A percentile compares a stretch with the other conserved stretches of the same genome.
These are phyloP conservation scores for Eimeria praecox DNA, from an alignment of 169 alveolate species.

Conservation along the genomic window DNA sequence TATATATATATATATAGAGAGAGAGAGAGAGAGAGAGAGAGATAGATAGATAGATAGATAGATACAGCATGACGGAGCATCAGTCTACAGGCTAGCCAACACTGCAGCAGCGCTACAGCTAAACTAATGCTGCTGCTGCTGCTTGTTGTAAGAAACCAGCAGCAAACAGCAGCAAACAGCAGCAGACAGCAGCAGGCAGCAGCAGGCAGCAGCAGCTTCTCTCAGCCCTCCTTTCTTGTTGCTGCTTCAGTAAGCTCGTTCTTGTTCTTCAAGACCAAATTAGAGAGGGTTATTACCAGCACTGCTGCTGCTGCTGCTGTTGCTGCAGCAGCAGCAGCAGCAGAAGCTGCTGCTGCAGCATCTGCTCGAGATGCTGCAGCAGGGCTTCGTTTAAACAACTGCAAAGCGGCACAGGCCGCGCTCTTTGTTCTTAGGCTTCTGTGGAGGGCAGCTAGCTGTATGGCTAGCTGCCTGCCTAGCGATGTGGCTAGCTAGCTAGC, in stretches of 20 bases:
- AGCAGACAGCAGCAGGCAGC: no score
- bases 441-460: neutral
- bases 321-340: neutral
- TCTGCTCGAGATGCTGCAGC: neutral
- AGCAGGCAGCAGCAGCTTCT: neutral
- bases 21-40: no score
- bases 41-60: no score
- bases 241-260: neutral
- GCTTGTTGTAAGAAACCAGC: neutral
- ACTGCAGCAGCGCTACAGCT: neutral
- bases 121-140: neutral
- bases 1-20: no score
- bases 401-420: constrained; percentile 7
- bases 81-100: no score
- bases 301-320: constrained; percentile 37
- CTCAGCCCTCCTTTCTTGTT: neutral
- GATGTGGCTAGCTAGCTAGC: constrained; percentile 6
- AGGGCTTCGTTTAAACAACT: neutral
- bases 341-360: constrained; percentile 24
- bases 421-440: neutral
- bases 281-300: neutral
- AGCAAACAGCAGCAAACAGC: neutral
- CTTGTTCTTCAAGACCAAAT: neutral
- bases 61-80: neutral
- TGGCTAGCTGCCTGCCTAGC: neutral